Evolutionary conservation across 1,284 basidiomycete genomes (phyloP).

Genomic region (Puccinia horiana): DNA sequence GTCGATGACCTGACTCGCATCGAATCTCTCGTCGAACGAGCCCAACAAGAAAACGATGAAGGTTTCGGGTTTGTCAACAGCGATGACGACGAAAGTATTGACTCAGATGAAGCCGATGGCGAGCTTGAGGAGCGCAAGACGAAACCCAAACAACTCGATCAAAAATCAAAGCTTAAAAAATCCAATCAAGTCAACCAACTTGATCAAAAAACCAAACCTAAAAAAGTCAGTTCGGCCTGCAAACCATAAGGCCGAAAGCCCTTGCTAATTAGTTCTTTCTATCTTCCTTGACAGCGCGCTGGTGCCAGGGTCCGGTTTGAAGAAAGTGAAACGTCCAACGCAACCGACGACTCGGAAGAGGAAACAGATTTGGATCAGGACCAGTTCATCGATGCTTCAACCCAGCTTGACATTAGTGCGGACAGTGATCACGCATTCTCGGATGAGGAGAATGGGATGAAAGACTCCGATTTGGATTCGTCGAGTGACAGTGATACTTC

Average conservation of each 20-base stretch:
- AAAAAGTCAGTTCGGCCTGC: background rate
- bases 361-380: constrained; percentile 17
- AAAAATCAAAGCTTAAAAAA: background rate
- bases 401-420: constrained; percentile 43
- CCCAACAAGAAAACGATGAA: constrained; percentile 27
- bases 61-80: constrained; percentile 34
- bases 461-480: background rate
- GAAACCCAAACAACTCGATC: background rate
- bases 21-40: background rate
- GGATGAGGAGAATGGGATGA: constrained; percentile 23
- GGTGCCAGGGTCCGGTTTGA: constrained; percentile 27
- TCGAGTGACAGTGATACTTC: background rate
- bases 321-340: background rate
- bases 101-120: constrained; percentile 42
- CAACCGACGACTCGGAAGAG: constrained; percentile 25
- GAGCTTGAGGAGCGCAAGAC: constrained; percentile 10
- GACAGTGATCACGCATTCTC: constrained; percentile 36
- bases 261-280: background rate
- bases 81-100: constrained; percentile 44
- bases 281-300: background rate
- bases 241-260: background rate
- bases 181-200: background rate
- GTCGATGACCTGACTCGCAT: constrained; percentile 19
- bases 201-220: constrained; percentile 4
- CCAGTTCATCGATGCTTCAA: constrained; percentile 42